A percentile compares a stretch with the other conserved stretches of the same genome.
phyloP scores from a whole-genome alignment of 1,284 basidiomycete genomes.

The Pseudozyma sp. region DNA sequence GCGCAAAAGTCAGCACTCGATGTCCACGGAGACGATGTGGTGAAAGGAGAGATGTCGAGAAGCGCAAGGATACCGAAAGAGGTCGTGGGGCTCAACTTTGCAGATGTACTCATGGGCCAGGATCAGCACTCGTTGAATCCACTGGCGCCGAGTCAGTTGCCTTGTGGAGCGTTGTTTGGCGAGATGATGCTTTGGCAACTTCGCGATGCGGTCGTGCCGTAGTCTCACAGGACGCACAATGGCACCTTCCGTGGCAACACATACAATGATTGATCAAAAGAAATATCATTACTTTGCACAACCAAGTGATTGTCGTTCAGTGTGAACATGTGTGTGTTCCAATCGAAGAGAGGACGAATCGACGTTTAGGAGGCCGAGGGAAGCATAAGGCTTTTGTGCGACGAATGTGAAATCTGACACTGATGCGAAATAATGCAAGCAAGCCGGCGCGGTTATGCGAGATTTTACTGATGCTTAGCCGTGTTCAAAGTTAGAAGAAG shows the following conservation, averaged over 20 bases:
- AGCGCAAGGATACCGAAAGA: conserved; percentile 37
- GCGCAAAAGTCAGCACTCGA: conserved; percentile 52
- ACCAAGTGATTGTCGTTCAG: background rate
- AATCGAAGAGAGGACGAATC: too few species aligned
- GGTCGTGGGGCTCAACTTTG: conserved; percentile 34
- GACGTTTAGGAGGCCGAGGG: too few species aligned
- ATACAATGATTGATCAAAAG: background rate
- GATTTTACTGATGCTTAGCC: too few species aligned
- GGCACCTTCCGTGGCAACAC: background rate
- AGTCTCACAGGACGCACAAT: background rate
- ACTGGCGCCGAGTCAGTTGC: conserved; percentile 38
- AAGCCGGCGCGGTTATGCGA: too few species aligned
- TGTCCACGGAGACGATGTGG: conserved; percentile 51
- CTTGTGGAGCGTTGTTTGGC: conserved; percentile 51
- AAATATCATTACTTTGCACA: background rate
- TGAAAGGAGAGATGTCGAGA: conserved; percentile 50
- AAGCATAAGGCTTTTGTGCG: too few species aligned
- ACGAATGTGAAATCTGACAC: too few species aligned
- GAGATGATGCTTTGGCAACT: conserved; percentile 56
- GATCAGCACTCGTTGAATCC: conserved; percentile 44
- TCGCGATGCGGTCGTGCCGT: conserved; percentile 28
- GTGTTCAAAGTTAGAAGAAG: too few species aligned
- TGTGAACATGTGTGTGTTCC: background rate
- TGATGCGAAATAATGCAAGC: too few species aligned
- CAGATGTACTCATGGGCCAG: conserved; percentile 59